Percentiles rank a stretch among this genome's conserved stretches.
These are phyloP conservation scores for Cotoneaster glaucophyllus DNA, from an alignment of 306 rosid species.

Conservation along the genomic window DNA sequence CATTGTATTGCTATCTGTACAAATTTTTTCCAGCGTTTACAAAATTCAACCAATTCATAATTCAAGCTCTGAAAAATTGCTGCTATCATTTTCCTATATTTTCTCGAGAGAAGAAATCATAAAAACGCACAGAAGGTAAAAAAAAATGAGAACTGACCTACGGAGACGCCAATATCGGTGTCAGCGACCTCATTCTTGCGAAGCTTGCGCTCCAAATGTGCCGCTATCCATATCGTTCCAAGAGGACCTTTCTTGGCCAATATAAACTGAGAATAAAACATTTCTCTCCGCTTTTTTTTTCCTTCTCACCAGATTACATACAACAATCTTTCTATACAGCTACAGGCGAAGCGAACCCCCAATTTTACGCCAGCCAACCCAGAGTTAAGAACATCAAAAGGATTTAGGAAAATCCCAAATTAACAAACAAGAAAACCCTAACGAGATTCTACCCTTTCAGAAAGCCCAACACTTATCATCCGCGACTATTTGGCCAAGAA, in stretches of 20 bases:
- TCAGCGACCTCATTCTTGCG: slow-evolving; percentile 99
- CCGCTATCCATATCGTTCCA: slow-evolving; percentile 99
- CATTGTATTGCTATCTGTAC: not conserved
- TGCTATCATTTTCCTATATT: not conserved
- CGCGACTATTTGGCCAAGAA: not conserved
- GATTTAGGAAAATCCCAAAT: slow-evolving; percentile 4
- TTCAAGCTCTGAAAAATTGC: not conserved
- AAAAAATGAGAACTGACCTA: slow-evolving; percentile 50
- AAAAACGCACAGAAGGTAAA: not conserved
- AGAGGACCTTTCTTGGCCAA: slow-evolving; percentile 99
- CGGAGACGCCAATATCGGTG: slow-evolving; percentile 95
- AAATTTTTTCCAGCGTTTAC: not conserved
- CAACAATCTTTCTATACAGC: slow-evolving; percentile 2
- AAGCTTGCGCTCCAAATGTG: slow-evolving; percentile 98
- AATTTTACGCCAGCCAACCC: not conserved
- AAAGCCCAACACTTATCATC: not conserved
- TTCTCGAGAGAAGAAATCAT: not conserved
- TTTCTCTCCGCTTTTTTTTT: slow-evolving; percentile 18
- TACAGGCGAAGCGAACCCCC: not conserved
- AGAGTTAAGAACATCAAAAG: not conserved
- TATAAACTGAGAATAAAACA: slow-evolving; percentile 99
- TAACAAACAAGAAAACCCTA: slow-evolving; percentile 3
- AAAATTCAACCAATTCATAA: not conserved
- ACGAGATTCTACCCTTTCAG: not conserved
- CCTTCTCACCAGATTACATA: slow-evolving; percentile 23